Conservation (phyloP, 1,284 basidiomycete species). For the Grifola frondosa region DNA sequence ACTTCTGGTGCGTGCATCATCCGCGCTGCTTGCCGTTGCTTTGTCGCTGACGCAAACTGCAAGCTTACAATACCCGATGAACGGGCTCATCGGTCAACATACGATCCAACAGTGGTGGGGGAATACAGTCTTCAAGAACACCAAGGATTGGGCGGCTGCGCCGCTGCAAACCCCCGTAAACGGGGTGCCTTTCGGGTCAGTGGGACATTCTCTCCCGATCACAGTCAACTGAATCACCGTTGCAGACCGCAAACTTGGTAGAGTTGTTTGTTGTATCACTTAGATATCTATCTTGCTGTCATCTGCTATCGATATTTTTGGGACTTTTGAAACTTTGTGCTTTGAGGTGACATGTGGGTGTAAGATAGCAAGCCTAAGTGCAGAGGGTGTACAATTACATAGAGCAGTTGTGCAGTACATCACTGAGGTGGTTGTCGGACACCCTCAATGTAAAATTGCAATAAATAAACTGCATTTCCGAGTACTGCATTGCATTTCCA, state of each 20-base stretch:
- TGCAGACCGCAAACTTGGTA: constrained; percentile 17
- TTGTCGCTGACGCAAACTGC: not conserved
- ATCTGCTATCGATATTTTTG: constrained; percentile 5
- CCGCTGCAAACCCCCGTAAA: constrained; percentile 25
- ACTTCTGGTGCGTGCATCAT: constrained; percentile 46
- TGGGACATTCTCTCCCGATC: not conserved
- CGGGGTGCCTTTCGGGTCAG: constrained; percentile 35
- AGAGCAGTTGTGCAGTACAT: no score
- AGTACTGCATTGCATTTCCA: no score
- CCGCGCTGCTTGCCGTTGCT: not conserved
- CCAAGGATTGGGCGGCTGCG: constrained; percentile 31
- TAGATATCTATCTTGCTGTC: constrained; percentile 18
- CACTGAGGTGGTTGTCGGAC: no score
- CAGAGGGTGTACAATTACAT: no score
- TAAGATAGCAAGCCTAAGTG: no score
- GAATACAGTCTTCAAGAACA: constrained; percentile 39
- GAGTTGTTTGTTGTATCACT: constrained; percentile 19
- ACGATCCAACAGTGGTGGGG: constrained; percentile 43
- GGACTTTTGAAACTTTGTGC: no score
- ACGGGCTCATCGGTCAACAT: constrained; percentile 42
- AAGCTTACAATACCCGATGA: constrained; percentile 43
- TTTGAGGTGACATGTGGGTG: no score
- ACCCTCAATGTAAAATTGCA: no score
- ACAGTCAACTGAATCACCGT: not conserved
- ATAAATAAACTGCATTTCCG: no score